These are phyloP conservation scores for Leptographium flavum DNA, from an alignment of 2,329 filamentous ascomycete species.

Conservation along the genomic window DNA sequence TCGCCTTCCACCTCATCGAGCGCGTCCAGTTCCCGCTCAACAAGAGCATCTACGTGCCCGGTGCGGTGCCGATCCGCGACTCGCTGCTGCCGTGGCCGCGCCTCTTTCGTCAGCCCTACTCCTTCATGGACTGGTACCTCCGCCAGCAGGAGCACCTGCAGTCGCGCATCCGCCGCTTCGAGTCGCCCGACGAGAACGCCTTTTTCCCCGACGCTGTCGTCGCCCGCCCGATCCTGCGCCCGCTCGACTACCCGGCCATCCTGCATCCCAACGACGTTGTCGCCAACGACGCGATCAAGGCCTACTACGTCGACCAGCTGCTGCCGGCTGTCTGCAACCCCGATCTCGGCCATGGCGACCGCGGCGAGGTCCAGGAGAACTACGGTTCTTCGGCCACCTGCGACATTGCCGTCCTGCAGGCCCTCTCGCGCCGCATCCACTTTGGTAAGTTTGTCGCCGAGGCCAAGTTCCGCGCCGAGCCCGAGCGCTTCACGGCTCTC, in stretches of 20 bases:
- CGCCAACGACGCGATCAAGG: slow-evolving; percentile 76
- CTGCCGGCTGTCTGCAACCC: slow-evolving; percentile 72
- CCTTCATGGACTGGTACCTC: slow-evolving; percentile 90
- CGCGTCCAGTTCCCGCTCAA: slow-evolving; percentile 95
- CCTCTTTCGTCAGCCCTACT: slow-evolving; percentile 35
- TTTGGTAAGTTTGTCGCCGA: slow-evolving; percentile 98
- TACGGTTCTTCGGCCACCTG: slow-evolving; percentile 87
- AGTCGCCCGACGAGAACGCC: slow-evolving; percentile 92
- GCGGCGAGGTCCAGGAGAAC: slow-evolving; percentile 80
- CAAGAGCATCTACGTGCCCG: slow-evolving; percentile 68
- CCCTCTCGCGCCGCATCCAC: slow-evolving; percentile 79
- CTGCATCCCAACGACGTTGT: slow-evolving; percentile 82
- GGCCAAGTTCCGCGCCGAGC: slow-evolving; percentile 78
- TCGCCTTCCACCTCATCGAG: slow-evolving; percentile 93
- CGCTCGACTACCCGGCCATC: slow-evolving; percentile 76
- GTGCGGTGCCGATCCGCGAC: slow-evolving; percentile 65
- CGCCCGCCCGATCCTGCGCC: slow-evolving; percentile 61
- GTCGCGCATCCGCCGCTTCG: slow-evolving; percentile 84
- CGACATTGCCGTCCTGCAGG: slow-evolving; percentile 82
- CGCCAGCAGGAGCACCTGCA: slow-evolving; percentile 81
- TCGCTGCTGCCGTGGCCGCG: slow-evolving; percentile 1
- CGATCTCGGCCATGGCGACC: slow-evolving; percentile 62
- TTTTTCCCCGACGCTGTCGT: slow-evolving; percentile 81
- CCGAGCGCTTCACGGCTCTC: slow-evolving; percentile 63
- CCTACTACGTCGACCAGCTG: slow-evolving; percentile 69